phyloP scores from a whole-genome alignment of 1,284 basidiomycete genomes.

The Cutaneotrichosporon sp. region DNA sequence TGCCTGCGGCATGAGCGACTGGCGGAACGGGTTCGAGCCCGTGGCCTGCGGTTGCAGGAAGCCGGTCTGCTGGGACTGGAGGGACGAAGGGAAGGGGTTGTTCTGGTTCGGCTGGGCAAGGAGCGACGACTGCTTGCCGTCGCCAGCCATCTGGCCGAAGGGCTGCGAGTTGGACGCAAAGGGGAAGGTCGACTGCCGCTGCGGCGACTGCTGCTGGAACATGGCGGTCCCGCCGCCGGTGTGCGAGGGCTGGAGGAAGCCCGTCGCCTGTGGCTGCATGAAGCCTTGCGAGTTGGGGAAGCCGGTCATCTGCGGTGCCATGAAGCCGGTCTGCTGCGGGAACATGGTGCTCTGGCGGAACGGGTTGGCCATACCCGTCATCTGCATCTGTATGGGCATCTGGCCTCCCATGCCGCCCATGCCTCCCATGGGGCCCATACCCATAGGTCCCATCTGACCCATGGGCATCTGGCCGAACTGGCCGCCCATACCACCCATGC shows the following conservation, averaged over 20 bases:
- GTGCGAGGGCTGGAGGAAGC: slow-evolving; percentile 54
- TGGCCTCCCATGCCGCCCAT: slow-evolving; percentile 11
- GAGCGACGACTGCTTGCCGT: slow-evolving; percentile 54
- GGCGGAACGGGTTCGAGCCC: slow-evolving; percentile 68
- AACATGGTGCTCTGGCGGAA: slow-evolving; percentile 64
- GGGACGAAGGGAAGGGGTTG: slow-evolving; percentile 23
- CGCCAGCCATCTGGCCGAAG: background rate
- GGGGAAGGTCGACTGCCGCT: slow-evolving; percentile 16
- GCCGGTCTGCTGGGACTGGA: slow-evolving; percentile 56
- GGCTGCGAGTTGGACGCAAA: background rate
- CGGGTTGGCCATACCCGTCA: slow-evolving; percentile 61
- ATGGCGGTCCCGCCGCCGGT: slow-evolving; percentile 63
- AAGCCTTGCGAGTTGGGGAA: slow-evolving; percentile 61
- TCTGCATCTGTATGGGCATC: slow-evolving; percentile 30
- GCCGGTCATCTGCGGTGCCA: slow-evolving; percentile 65
- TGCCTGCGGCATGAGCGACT: slow-evolving; percentile 41
- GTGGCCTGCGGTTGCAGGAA: slow-evolving; percentile 56
- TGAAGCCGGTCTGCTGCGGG: slow-evolving; percentile 59
- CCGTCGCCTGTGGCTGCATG: slow-evolving; percentile 8
- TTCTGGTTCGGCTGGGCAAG: slow-evolving; percentile 9
- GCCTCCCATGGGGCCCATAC: slow-evolving; percentile 1
- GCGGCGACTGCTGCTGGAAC: slow-evolving; percentile 63
- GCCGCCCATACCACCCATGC: too few relatives aligned
- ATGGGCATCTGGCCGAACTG: too few relatives aligned
- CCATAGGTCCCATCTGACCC: slow-evolving; percentile 10